Evolutionary conservation across 768 basidiomycete species (phyloP), one percentile per base, ranked within the genome.

Genomic region (Boletus rubroflammeus): DNA sequence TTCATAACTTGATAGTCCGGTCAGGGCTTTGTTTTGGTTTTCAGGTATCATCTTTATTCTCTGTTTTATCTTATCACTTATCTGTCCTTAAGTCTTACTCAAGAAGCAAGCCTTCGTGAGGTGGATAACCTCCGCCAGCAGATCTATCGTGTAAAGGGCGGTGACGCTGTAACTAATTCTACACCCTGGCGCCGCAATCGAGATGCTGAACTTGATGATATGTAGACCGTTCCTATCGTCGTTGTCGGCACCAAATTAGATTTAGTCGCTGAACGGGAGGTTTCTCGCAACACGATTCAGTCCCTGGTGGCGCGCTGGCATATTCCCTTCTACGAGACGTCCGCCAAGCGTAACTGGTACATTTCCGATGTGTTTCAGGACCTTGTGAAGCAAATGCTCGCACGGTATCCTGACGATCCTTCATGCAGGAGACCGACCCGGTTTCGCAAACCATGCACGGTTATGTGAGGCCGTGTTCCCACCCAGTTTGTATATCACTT

Each of bases 171-270:
- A 58, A 64, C 76, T 71, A 17, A 28, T 35, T 40, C 15, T 43
- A 56, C 25, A 45, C 14, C 19, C 51, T 34, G 8, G 29, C n/a
- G 11, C 17, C 4, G 14, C 36, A 25, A 28, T 35, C 7, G 15
- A 35, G 2, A 42, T 51, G 31, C 46, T 67, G 26, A 65, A 9
- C 28, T 7, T 35, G 21, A 46, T 42, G 36, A 42, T 38, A 32
- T 58, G 11, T 51, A 88, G 83, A 73, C 72, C 29, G 73, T 91
- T 19, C 93, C 92, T 9, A 88, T 94, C 58, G 87, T 93, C 11
- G 80, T 93, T 15, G 92, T 92, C 9, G 92, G 91, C 40, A 93
- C 91, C 29, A 92, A 93, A 67, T 76, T 87, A 39, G 93, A 94
- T 67, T 79, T 94, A 36, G 80, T 80, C 26, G 83, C 80, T 54